phyloP scores from a whole-genome alignment of 805 yeast genomes.

The Candida silvicultrix region DNA sequence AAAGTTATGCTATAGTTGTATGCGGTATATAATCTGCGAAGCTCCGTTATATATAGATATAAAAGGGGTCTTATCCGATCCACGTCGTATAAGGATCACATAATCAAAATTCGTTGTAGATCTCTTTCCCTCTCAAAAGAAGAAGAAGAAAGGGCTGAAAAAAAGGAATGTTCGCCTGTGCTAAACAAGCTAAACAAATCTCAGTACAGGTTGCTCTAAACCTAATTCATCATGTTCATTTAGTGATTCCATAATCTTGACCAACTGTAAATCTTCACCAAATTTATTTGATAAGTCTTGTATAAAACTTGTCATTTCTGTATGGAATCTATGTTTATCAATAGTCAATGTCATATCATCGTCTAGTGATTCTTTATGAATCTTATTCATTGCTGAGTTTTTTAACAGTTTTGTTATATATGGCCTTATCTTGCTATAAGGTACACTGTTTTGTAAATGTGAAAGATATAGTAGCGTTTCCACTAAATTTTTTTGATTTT shows the following conservation, averaged over 20 bases:
- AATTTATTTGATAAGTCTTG: not conserved
- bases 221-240: not conserved
- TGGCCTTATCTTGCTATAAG: too few species aligned
- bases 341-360: conserved; percentile 7
- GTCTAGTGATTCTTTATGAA: conserved; percentile 3
- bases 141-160: too few species aligned
- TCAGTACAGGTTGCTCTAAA: not conserved
- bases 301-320: not conserved
- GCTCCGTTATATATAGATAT: too few species aligned
- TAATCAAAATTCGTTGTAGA: too few species aligned
- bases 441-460: not conserved
- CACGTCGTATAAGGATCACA: too few species aligned
- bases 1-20: too few species aligned
- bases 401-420: too few species aligned
- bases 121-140: too few species aligned
- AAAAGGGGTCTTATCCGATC: too few species aligned
- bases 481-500: not conserved
- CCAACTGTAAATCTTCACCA: not conserved
- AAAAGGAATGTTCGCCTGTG: too few species aligned
- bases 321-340: conserved; percentile 8
- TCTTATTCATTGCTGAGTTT: conserved; percentile 3
- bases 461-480: conserved; percentile 3
- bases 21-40: too few species aligned
- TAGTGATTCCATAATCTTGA: not conserved
- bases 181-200: not conserved